Conservation (phyloP, 768 basidiomycete species). For the Exsudoporus frostii region DNA sequence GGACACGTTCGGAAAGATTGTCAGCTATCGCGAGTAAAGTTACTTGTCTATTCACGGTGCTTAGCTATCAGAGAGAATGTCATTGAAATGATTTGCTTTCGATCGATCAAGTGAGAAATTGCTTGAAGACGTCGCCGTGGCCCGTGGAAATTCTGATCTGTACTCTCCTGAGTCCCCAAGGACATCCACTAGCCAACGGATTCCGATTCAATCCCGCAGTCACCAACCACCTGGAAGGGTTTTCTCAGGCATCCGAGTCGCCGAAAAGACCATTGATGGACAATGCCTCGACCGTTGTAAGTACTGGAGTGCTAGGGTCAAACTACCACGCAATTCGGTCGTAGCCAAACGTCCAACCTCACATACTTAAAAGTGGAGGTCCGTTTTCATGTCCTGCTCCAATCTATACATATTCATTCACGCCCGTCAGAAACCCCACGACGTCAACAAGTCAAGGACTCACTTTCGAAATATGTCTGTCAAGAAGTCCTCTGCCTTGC, state of each 20-base stretch:
- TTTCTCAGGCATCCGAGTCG: too few relatives aligned
- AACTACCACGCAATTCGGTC: background rate
- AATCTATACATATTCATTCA: background rate
- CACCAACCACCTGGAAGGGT: too few relatives aligned
- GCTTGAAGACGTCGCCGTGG: too few relatives aligned
- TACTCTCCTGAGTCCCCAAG: too few relatives aligned
- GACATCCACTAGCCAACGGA: too few relatives aligned
- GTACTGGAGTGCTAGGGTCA: too few relatives aligned
- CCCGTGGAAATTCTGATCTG: too few relatives aligned
- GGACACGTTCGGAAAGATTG: conserved; percentile 40
- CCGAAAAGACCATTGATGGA: too few relatives aligned
- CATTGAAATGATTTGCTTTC: too few relatives aligned
- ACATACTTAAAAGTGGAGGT: background rate
- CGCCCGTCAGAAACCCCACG: background rate
- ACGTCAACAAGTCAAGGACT: background rate
- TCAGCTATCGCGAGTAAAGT: conserved; percentile 35
- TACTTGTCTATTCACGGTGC: background rate
- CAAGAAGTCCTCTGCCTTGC: background rate
- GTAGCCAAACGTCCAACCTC: background rate
- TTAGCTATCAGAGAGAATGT: background rate
- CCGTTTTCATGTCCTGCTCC: background rate
- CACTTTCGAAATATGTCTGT: background rate
- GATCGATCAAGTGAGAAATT: too few relatives aligned
- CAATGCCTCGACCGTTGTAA: too few relatives aligned
- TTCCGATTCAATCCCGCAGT: too few relatives aligned